Conservation (phyloP, 345 rosid species). For the Punica granatum region DNA sequence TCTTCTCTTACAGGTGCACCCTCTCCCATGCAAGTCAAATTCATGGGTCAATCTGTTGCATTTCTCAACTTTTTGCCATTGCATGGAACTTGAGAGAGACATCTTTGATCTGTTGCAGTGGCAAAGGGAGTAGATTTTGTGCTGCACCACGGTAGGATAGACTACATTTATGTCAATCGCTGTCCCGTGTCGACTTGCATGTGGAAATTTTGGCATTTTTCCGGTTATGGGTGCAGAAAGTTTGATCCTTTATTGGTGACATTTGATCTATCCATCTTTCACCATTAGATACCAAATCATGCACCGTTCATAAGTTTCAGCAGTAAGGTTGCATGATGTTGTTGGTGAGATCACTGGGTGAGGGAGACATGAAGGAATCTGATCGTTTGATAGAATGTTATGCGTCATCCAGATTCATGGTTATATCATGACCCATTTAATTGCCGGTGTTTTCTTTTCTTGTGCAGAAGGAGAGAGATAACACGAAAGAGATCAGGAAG, state of each 20-base stretch:
- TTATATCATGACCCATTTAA: background rate
- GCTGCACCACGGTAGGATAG: too few species aligned
- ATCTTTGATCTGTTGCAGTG: too few species aligned
- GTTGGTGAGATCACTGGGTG: too few species aligned
- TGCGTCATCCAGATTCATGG: too few species aligned
- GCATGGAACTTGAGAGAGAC: background rate
- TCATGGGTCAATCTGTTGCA: too few species aligned
- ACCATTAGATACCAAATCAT: too few species aligned
- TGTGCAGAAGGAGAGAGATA: constrained; percentile 45
- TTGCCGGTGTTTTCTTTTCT: background rate
- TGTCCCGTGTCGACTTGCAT: background rate
- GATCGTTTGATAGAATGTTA: too few species aligned
- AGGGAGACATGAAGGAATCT: too few species aligned
- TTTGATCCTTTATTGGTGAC: background rate
- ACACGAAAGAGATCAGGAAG: constrained; percentile 28
- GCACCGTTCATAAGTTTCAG: background rate
- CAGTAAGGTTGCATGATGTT: background rate
- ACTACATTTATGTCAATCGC: background rate
- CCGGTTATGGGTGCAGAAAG: background rate
- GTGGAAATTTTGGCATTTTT: too few species aligned
- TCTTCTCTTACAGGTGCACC: constrained; percentile 45
- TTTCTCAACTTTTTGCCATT: too few species aligned
- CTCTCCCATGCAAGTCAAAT: background rate
- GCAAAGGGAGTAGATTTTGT: too few species aligned
- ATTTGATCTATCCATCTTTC: background rate